phyloP scores from a whole-genome alignment of 164 flowering plant genomes.

The grape (Vitis vinifera) region ASM3070453v1 NC_081818.1:6760001-6760500 shows the following conservation, averaged over 20 bases:
- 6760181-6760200: constrained; percentile 69
- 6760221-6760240: constrained; percentile 20
- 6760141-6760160: constrained; percentile 27
- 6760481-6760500: constrained; percentile 19
- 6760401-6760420: constrained; percentile 67
- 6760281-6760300: constrained; percentile 75
- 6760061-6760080: constrained; percentile 23
- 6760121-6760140: constrained; percentile 18
- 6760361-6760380: constrained; percentile 69
- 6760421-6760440: constrained; percentile 61
- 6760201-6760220: constrained; percentile 56
- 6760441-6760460: constrained; percentile 13
- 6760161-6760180: constrained; percentile 87
- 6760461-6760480: constrained; percentile 12
- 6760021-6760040: constrained; percentile 15
- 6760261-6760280: constrained; percentile 70
- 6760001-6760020: constrained; percentile 10
- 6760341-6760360: constrained; percentile 83
- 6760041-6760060: constrained; percentile 18
- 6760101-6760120: constrained; percentile 10
- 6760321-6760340: constrained; percentile 92
- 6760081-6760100: constrained; percentile 15
- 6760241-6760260: constrained; percentile 77
- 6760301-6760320: constrained; percentile 87
- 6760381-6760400: constrained; percentile 80